Base-by-base conservation (phyloP, 805 yeast genomes). In the Cyberlindnera saturnus region DNA sequence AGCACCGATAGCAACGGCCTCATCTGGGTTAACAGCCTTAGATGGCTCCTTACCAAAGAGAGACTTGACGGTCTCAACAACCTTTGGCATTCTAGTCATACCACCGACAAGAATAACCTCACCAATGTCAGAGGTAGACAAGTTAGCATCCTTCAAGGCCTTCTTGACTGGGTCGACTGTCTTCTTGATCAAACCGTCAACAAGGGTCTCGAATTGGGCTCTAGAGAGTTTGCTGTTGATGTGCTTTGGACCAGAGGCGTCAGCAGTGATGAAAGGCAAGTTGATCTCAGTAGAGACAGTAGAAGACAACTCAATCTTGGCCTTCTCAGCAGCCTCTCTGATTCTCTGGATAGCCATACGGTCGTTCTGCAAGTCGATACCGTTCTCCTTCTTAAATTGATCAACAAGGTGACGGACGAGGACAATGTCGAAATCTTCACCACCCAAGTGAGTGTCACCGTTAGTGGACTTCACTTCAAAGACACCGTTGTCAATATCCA, bases 71-170 rank as follows among this genome's bases (percentile, higher is more conserved):
- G 80, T 69, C 43, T 74, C 74, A 46, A 87, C 69, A 53, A 86
- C 81, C 64, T 79, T 80, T 51, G 95, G 95, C 95, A 86, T 86
- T 65, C 95, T 70, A 31, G 95, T 83, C 95, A 86, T 86, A 57
- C 95, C 95, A 52, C 95, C 95, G 38, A 86, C 95, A 41, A 86
- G 64, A 46, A 86, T 75, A 34, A 86, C 81, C 63, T 86, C 90
- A 60, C 86, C 86, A 43, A 85, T 71, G 43, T 84, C 88, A 38
- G 75, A 71, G 11, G 83, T 69, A 35, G 77, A 69, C 52, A 86
- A 65, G 36, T 75, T 78, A 6, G 93, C 88, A 66, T 86, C 95
- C 58, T 80, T 74, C 47, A 86, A 64, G 44, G 93, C 89, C 63
- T 77, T 79, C 61, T 81, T 80, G 38, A 85, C 89, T 26, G 91